These are phyloP conservation scores for Lachnellula suecica DNA, from an alignment of 2,329 filamentous ascomycete species.

Conservation along the genomic window DNA sequence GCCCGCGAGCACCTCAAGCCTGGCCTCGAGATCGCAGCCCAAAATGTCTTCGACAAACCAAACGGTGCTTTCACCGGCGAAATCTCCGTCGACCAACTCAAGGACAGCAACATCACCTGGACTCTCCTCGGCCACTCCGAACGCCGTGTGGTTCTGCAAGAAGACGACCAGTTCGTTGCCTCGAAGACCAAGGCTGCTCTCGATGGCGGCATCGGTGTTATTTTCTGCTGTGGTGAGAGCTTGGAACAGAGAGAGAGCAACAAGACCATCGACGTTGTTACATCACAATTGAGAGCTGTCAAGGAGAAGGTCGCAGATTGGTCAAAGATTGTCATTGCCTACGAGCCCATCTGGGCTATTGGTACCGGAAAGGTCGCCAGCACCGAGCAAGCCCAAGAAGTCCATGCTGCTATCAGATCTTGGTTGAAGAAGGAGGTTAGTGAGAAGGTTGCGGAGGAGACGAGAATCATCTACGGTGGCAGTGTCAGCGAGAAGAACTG, in stretches of 20 bases:
- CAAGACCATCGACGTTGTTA: conserved; percentile 85
- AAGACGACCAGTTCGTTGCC: conserved; percentile 82
- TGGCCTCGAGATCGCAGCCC: conserved; percentile 82
- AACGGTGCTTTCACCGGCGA: conserved; percentile 97
- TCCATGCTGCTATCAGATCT: conserved; percentile 85
- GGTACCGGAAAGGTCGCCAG: conserved; percentile 93
- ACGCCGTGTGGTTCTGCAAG: conserved; percentile 84
- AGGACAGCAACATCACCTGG: conserved; percentile 87
- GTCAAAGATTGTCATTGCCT: conserved; percentile 93
- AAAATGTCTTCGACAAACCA: conserved; percentile 97
- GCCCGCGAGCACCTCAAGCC: conserved; percentile 75
- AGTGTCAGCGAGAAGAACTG: conserved; percentile 99
- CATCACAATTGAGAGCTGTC: conserved; percentile 80
- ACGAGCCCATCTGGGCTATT: conserved; percentile 97
- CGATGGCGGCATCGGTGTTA: conserved; percentile 83
- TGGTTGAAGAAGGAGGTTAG: conserved; percentile 82
- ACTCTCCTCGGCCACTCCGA: conserved; percentile 92
- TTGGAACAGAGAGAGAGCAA: conserved; percentile 86
- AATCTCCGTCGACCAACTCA: conserved; percentile 88
- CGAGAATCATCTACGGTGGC: conserved; percentile 93
- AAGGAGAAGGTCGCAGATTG: conserved; percentile 80
- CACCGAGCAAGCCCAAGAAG: conserved; percentile 88
- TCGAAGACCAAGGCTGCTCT: conserved; percentile 93
- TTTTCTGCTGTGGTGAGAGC: conserved; percentile 96
- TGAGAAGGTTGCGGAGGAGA: conserved; percentile 76